Base-by-base conservation (phyloP, 805 yeast species). In the Hanseniaspora jakobsenii region DNA sequence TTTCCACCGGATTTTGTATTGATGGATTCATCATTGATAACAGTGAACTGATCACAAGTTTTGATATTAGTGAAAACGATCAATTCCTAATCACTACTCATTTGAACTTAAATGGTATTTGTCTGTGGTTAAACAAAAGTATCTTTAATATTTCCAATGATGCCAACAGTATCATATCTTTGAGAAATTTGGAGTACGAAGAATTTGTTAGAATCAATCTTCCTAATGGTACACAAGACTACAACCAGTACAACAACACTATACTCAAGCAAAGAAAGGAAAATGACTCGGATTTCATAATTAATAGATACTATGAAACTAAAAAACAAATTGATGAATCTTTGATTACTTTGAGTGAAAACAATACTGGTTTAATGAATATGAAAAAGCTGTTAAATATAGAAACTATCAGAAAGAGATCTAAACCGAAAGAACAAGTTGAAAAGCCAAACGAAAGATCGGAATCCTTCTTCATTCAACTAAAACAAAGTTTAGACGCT, bases 1-100 rank as follows among this genome's bases (percentile, higher is more conserved):
- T 91, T 48, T 97, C 97, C 32, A 81, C 95, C 1, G 97, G 98
- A 38, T 84, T 87, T 1, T 89, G 97, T 61, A 85, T 91, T 47
- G 98, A 91, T 64, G 96, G 95, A 50, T 77, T 89, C 14, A 65
- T 67, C 43, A 70, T 91, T 21, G 76, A 80, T 1, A 75, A 70
- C 52, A 87, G 86, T n/a, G 94, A 81, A 3, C 3, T 42, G 9
- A 35, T 45, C 8, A 85, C 96, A 0, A 67, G 73, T 44, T 67
- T 93, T 26, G 75, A 78, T 55, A 73, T 91, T 51, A 82, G 95
- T 13, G 93, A 93, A 2, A 69, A 77, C 46, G 95, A 95, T 35
- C 96, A 91, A 53, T 75, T 78, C 60, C 68, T 91, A 46, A 97
- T 96, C 1, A 87, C 97, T 0, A 70, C 94, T 0, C 97, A 91